Evolutionary conservation across 2,329 filamentous ascomycete genomes (phyloP), one percentile per base, ranked within the genome.

Genomic region (Hirsutella minnesotensis): DNA sequence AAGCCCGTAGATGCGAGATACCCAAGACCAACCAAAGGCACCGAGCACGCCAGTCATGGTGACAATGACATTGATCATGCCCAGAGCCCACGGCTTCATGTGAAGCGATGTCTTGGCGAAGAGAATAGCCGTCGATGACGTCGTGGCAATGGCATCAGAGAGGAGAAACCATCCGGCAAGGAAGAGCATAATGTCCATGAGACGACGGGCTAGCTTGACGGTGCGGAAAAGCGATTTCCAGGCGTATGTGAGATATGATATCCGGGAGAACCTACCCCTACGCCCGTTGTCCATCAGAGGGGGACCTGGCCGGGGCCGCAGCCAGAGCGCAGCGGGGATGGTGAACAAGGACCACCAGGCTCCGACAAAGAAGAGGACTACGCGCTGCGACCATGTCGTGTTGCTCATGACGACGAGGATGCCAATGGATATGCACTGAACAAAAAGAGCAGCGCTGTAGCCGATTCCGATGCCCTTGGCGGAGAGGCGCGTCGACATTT

Each of bases 311-410:
- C 92, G 78, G 4, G 89, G 80, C 34, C 90, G 80, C 24, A 98
- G 71, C 83, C 88, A 95, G 53, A 94, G 63, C 2, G 86, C 86
- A 1, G 87, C 81, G 0, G 92, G 92, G 43, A 96, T 79, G 3
- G 86, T 94, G 59, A 98, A 96, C 29, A 84, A 46, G 37, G 89
- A 79, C 92, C 92, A 98, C 92, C 92, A 98, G 22, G 79, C 61
- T 29, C 92, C 92, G 42, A 96, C 81, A 44, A 89, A 65, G 60
- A 94, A 88, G 9, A 98, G 73, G 0, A 92, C 90, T 3, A 96
- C 71, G 3, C 89, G 81, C 38, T 95, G 79, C 0, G 87, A 86
- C 68, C 89, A 89, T 0, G 83, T 89, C 4, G 85, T 84, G 46
- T 86, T 89, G 31, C 78, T 73, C 57, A 86, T 77, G 2, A 69